Conservation (phyloP, 306 rosid species). For the Datisca glomerata region DNA sequence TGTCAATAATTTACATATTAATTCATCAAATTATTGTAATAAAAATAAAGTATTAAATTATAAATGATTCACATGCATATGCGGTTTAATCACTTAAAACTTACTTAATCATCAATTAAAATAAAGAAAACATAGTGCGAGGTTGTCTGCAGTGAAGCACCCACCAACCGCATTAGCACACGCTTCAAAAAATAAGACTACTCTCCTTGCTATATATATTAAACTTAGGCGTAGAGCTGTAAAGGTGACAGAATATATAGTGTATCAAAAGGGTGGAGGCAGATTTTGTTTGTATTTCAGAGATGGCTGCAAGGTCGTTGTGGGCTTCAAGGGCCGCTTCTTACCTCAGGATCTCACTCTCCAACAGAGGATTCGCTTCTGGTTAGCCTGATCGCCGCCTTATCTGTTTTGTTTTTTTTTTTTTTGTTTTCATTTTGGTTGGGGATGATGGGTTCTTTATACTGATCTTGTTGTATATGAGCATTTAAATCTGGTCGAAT, state of each 20-base stretch:
- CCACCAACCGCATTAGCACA: neutral
- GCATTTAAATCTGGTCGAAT: neutral
- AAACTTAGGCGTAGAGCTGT: too few relatives aligned
- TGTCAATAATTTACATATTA: too few relatives aligned
- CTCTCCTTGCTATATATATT: too few relatives aligned
- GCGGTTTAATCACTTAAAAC: too few relatives aligned
- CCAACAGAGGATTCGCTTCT: conserved; percentile 46
- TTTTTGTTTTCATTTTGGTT: neutral
- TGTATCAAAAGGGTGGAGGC: neutral
- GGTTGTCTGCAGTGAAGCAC: neutral
- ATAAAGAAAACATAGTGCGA: neutral
- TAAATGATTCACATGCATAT: too few relatives aligned
- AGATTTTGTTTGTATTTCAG: neutral
- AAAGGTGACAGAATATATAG: too few relatives aligned
- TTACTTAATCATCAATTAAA: too few relatives aligned
- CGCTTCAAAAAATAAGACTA: too few relatives aligned
- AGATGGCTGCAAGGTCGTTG: conserved; percentile 59
- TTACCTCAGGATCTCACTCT: conserved; percentile 46
- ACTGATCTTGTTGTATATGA: conserved; percentile 1
- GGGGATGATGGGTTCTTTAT: neutral
- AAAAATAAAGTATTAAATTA: too few relatives aligned
- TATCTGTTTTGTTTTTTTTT: neutral
- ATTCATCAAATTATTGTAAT: too few relatives aligned
- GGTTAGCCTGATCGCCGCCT: conserved; percentile 20
- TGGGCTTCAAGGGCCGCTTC: conserved; percentile 87